Evolutionary conservation across 345 rosid species (phyloP), one percentile per base, ranked within the genome.

Genomic region (Lepidium didymum): DNA sequence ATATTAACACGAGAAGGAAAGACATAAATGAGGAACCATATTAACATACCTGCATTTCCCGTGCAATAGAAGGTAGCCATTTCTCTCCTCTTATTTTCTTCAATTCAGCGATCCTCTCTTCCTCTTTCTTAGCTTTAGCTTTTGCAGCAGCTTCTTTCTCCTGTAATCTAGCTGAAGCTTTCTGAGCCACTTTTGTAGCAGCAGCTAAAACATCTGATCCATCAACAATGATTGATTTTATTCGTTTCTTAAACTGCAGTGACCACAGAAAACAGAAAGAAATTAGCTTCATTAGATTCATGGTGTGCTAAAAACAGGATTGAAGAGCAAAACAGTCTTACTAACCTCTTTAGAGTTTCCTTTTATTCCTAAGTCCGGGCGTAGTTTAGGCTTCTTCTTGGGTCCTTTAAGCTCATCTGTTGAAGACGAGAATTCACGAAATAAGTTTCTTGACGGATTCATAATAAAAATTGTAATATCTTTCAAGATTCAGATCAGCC

Each of bases 31-130:
- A 38, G 27, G 18, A 55, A 23, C 13, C n/a, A 7, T 52, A 19
- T 7, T 7, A 29, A 10, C n/a, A 44, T 44, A 82, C 81, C 81
- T 75, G 79, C 88, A 84, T 77, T 34, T 76, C 77, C 62, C 59
- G 65, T 37, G 86, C 87, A 66, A 90, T 77, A n/a, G 92, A 82
- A 71, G 91, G 96, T 16, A 91, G 83, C 97, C 99, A 94, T 74
- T 82, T 83, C 74, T 89, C 91, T 34, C 97, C 96, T 69, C 97
- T 78, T n/a, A 79, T 45, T 65, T 63, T 81, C 79, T 85, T 91
- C 73, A 89, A 69, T 58, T 85, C 87, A 1, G 88, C 84, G 42
- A 91, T 79, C 77, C 96, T 78, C 64, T 89, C 88, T 78, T 88
- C 96, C 68, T 88, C 96, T 69, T 67, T 76, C 70, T 88, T 89